A percentile compares a stretch with the other conserved stretches of the same genome.
Evolutionary conservation across 169 alveolate species (phyloP).

Genomic region (Cyclospora cayetanensis): DNA sequence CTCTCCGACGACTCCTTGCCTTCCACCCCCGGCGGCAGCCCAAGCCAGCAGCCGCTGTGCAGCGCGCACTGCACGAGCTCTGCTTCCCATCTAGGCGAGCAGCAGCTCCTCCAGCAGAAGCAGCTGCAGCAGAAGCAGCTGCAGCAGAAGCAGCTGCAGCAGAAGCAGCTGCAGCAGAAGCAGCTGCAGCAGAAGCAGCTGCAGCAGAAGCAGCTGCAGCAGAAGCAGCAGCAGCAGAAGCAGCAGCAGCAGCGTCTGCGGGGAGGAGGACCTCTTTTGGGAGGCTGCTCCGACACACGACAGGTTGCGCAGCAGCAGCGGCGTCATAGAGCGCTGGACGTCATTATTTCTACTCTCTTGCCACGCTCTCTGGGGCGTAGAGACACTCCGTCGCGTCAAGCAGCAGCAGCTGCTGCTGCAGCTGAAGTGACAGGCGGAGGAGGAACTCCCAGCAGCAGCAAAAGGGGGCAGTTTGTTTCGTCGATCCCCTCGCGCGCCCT

Average conservation of each 20-base stretch:
- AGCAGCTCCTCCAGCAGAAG: slow-evolving; percentile 36
- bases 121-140: slow-evolving; percentile 35
- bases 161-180: slow-evolving; percentile 27
- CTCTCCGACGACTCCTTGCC: not conserved
- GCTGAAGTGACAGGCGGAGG: slow-evolving; percentile 7
- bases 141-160: slow-evolving; percentile 15
- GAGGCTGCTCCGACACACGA: not conserved
- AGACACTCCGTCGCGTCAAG: not conserved
- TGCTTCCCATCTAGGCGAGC: not conserved
- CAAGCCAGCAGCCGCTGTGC: too few species aligned
- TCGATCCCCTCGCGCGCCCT: slow-evolving; percentile 15
- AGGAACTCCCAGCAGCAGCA: slow-evolving; percentile 44
- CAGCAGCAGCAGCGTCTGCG: slow-evolving; percentile 39
- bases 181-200: slow-evolving; percentile 34
- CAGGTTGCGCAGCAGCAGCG: slow-evolving; percentile 30
- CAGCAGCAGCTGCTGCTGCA: slow-evolving; percentile 24
- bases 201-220: not conserved
- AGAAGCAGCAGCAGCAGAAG: slow-evolving; percentile 32
- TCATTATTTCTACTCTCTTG: not conserved
- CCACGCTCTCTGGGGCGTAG: slow-evolving; percentile 16
- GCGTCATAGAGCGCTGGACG: slow-evolving; percentile 24
- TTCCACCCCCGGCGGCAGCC: not conserved
- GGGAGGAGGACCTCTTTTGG: not conserved
- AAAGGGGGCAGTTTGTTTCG: not conserved
- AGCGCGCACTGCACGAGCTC: not conserved